Percentiles rank a stretch among this genome's conserved stretches.
These are phyloP conservation scores for Mucor lusitanicus DNA, from an alignment of 371 early-diverging fungal species.

Conservation along the genomic window DNA sequence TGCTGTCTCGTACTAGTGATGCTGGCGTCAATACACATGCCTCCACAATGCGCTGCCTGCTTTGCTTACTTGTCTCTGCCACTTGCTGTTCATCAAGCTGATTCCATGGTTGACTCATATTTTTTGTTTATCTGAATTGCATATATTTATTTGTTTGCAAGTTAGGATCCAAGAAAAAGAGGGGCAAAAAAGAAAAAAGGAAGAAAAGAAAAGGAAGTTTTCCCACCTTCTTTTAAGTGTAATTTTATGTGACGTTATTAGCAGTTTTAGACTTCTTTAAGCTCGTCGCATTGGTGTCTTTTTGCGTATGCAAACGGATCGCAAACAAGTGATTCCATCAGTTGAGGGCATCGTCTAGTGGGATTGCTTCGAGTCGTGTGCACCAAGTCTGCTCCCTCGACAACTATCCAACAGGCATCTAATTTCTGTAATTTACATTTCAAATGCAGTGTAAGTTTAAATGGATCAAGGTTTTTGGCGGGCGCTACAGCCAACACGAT, in stretches of 20 bases:
- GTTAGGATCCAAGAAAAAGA: not conserved
- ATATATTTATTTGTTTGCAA: not conserved
- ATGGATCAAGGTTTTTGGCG: not conserved
- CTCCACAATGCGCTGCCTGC: not conserved
- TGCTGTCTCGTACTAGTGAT: constrained; percentile 35
- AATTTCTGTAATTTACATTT: not conserved
- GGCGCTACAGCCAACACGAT: not conserved
- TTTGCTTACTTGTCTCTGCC: constrained; percentile 15
- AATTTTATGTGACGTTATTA: not conserved
- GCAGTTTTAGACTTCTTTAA: not conserved
- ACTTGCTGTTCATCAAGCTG: constrained; percentile 10
- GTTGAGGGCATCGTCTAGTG: not conserved
- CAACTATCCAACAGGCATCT: not conserved
- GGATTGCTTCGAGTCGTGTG: not conserved
- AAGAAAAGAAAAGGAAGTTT: not conserved
- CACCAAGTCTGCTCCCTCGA: no score
- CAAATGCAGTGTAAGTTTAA: not conserved
- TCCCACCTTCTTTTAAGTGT: not conserved
- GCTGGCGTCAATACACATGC: not conserved
- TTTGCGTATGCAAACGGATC: not conserved
- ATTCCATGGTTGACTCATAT: constrained; percentile 12
- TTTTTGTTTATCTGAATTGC: not conserved
- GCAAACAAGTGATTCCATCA: not conserved
- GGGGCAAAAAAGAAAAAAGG: not conserved
- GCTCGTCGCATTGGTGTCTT: not conserved